phyloP scores from a whole-genome alignment of 129 eudicot genomes.

The Artemisia argyi region DNA sequence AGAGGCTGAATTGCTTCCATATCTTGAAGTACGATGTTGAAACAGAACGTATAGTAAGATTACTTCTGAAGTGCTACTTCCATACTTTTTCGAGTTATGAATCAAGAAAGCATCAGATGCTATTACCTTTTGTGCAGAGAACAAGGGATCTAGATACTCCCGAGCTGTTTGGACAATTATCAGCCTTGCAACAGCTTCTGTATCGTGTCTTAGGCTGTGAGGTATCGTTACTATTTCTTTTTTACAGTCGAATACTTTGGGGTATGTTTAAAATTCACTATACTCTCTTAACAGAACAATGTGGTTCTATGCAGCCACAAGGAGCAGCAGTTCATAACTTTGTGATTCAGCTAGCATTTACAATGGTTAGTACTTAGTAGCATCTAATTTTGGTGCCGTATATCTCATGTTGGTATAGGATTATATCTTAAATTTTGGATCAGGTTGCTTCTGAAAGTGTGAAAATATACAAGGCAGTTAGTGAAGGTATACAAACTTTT shows the following conservation, averaged over 20 bases:
- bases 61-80: neutral
- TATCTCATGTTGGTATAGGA: neutral
- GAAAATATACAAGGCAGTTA: slow-evolving; percentile 77
- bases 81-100: neutral
- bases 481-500: slow-evolving; percentile 74
- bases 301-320: slow-evolving; percentile 64
- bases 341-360: slow-evolving; percentile 78
- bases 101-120: too few relatives aligned
- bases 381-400: neutral
- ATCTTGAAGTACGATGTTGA: slow-evolving; percentile 75
- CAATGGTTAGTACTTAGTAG: slow-evolving; percentile 75
- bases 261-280: neutral
- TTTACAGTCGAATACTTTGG: neutral
- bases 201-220: slow-evolving; percentile 76
- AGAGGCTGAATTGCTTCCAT: slow-evolving; percentile 76
- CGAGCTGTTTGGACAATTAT: slow-evolving; percentile 76
- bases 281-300: neutral
- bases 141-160: slow-evolving; percentile 80
- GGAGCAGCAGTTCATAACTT: slow-evolving; percentile 81
- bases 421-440: neutral
- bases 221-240: slow-evolving; percentile 36
- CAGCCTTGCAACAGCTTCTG: slow-evolving; percentile 78
- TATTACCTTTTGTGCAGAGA: slow-evolving; percentile 50
- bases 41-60: slow-evolving; percentile 64
- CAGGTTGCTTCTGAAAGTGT: slow-evolving; percentile 88